Base-by-base conservation (phyloP, 495 filamentous ascomycete genomes). In the Neurospora sp. region DNA sequence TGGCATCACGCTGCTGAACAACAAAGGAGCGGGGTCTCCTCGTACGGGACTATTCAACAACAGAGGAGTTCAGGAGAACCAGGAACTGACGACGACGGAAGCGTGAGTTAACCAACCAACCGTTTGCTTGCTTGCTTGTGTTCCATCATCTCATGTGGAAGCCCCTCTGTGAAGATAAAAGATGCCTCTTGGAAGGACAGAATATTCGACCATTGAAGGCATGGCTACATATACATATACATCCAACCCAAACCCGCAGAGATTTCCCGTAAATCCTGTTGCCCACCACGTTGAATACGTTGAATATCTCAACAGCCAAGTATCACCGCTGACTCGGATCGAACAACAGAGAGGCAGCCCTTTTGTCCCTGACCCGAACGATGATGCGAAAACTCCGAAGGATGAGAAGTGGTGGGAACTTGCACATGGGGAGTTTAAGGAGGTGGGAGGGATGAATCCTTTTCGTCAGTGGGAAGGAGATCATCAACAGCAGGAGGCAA, bases 1-100 rank as follows among this genome's bases (percentile, higher is more conserved):
- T 81, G 78, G 79, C 79, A 80, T 16, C 37, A 37, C 9, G 66
- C 48, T 18, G 74, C 72, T 4, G 71, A 75, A 27, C 12, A 59
- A 39, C 39, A 54, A 27, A 66, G 54, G 14, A 35, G 54, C 27
- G 54, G 6, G 12, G 9, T 18, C 6, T 16, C 18, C 1, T 3
- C 4, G 48, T 59, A 59, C 27, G 54, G 27, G 27, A 7, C 5
- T 35, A 7, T 4, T 16, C 23, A 62, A 54, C 54, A 62, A 18
- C 31, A 66, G 27, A 18, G 27, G 27, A 66, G 20, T 23, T 12
- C 23, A 66, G 27, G 2, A 66, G 27, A 37, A 66, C 48, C 31
- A 31, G 27, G 27, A 27, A 27, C 27, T 27, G 12, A 59, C 23
- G 27, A 35, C n/a, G 6, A 16, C 54, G 12, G 14, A 66, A 35